A percentile compares a stretch with the other conserved stretches of the same genome.
Conservation (phyloP, 441 rosid species). For the Sinapis alba region DNA sequence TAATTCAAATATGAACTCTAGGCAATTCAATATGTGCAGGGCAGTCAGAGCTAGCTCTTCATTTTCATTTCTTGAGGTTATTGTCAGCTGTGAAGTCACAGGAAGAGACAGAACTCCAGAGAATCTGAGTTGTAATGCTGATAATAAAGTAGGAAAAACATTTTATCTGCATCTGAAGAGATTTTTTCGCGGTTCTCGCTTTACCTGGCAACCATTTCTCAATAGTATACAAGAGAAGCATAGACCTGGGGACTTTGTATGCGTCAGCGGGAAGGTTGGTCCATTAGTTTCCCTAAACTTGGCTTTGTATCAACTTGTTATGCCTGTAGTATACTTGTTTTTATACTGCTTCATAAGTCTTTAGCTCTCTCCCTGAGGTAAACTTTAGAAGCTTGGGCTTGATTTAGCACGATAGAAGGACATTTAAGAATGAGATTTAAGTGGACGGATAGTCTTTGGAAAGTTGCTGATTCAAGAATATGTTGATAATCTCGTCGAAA, state of each 20-base stretch:
- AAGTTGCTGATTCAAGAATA: not conserved
- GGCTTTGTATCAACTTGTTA: constrained; percentile 17
- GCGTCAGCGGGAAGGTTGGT: constrained; percentile 89
- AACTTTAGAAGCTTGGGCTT: not conserved
- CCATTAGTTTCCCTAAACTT: constrained; percentile 21
- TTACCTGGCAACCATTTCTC: constrained; percentile 73
- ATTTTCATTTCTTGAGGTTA: constrained; percentile 83
- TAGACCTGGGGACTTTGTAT: constrained; percentile 73
- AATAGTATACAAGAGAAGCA: constrained; percentile 62
- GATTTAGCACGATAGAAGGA: constrained; percentile 1
- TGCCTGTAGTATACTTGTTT: constrained; percentile 7
- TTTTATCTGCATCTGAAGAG: constrained; percentile 89
- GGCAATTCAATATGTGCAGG: constrained; percentile 49
- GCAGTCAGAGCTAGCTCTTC: constrained; percentile 74
- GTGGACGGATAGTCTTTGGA: constrained; percentile 26
- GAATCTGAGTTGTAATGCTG: constrained; percentile 35
- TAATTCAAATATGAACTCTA: constrained; percentile 18
- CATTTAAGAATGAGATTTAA: not conserved
- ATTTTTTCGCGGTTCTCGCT: constrained; percentile 87
- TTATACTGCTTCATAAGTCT: constrained; percentile 8
- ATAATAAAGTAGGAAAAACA: constrained; percentile 43
- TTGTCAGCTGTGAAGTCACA: constrained; percentile 76
- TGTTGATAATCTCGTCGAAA: constrained; percentile 22
- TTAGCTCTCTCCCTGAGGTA: constrained; percentile 9
- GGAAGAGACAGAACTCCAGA: constrained; percentile 43